A percentile compares a stretch with the other conserved stretches of the same genome.
Evolutionary conservation across 768 basidiomycete species (phyloP).

Genomic region (Lyophyllum atratum): DNA sequence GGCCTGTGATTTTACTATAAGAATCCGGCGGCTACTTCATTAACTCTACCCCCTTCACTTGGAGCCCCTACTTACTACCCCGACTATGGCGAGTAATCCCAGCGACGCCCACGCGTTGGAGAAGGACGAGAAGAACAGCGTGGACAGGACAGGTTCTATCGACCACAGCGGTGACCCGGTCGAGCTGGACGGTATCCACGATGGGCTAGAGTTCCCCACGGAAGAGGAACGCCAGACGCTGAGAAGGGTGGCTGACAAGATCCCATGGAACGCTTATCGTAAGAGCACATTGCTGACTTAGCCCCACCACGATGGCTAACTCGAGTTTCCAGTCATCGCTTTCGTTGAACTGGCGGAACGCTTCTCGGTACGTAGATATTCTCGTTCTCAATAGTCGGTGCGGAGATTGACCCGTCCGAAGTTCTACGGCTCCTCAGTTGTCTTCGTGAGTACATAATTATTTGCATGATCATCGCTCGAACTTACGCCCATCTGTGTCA

Average conservation of each 20-base stretch:
- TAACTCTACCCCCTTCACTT: not conserved
- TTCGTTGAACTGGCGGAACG: constrained; percentile 72
- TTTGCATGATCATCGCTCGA: not conserved
- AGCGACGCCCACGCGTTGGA: not conserved
- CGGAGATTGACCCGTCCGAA: constrained; percentile 5
- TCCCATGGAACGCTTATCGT: constrained; percentile 64
- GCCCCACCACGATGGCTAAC: not conserved
- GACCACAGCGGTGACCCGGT: constrained; percentile 6
- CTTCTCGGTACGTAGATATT: constrained; percentile 53
- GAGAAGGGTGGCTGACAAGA: constrained; percentile 57
- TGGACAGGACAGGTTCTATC: not conserved
- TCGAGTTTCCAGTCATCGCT: constrained; percentile 51
- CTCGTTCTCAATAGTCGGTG: not conserved
- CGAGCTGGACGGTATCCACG: constrained; percentile 35
- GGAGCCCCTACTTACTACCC: not conserved
- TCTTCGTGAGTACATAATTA: constrained; percentile 40
- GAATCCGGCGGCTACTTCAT: not conserved
- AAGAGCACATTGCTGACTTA: constrained; percentile 15
- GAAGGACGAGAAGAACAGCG: constrained; percentile 41
- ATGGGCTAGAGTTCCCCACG: constrained; percentile 64
- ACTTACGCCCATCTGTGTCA: constrained; percentile 18
- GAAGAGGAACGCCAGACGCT: constrained; percentile 60
- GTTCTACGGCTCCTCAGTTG: constrained; percentile 50
- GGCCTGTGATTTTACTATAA: not conserved
- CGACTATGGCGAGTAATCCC: not conserved